Percentiles rank a stretch among this genome's conserved stretches.
These are phyloP conservation scores for Aspergillus carlsbadensis DNA, from an alignment of 495 filamentous ascomycete genomes.

Conservation along the genomic window DNA sequence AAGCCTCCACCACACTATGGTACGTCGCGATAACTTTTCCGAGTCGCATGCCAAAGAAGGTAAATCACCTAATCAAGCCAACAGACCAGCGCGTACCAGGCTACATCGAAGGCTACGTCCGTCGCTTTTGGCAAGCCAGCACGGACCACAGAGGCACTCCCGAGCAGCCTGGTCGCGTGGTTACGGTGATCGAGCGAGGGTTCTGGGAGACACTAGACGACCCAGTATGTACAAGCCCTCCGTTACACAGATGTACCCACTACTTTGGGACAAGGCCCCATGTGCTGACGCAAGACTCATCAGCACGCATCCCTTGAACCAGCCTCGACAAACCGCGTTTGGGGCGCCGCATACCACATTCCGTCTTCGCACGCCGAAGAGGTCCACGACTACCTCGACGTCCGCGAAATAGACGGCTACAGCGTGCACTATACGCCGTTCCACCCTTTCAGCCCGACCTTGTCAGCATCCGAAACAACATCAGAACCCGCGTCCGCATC, in stretches of 20 bases:
- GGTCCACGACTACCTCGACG: slow-evolving; percentile 89
- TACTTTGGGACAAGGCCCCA: no score
- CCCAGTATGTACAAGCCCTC: slow-evolving; percentile 26
- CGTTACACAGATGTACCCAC: background rate
- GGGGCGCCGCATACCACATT: slow-evolving; percentile 95
- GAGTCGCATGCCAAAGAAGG: background rate
- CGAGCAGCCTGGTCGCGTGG: slow-evolving; percentile 81
- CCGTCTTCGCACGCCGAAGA: slow-evolving; percentile 66
- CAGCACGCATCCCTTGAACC: slow-evolving; percentile 39
- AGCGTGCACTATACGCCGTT: slow-evolving; percentile 86
- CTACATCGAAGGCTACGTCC: slow-evolving; percentile 91
- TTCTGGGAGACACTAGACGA: slow-evolving; percentile 83
- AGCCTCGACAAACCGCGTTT: slow-evolving; percentile 60
- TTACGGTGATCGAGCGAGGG: slow-evolving; percentile 80
- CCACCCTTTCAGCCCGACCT: slow-evolving; percentile 42
- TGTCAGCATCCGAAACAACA: background rate
- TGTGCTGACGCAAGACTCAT: background rate
- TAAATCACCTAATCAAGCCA: background rate
- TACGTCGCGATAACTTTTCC: slow-evolving; percentile 41
- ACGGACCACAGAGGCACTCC: slow-evolving; percentile 95
- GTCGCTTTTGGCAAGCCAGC: slow-evolving; percentile 94
- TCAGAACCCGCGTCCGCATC: background rate
- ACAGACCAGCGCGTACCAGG: slow-evolving; percentile 83
- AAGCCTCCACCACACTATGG: slow-evolving; percentile 96
- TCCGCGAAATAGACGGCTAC: slow-evolving; percentile 96